Evolutionary conservation across 768 basidiomycete species (phyloP).

Genomic region (Heimioporus sp.): DNA sequence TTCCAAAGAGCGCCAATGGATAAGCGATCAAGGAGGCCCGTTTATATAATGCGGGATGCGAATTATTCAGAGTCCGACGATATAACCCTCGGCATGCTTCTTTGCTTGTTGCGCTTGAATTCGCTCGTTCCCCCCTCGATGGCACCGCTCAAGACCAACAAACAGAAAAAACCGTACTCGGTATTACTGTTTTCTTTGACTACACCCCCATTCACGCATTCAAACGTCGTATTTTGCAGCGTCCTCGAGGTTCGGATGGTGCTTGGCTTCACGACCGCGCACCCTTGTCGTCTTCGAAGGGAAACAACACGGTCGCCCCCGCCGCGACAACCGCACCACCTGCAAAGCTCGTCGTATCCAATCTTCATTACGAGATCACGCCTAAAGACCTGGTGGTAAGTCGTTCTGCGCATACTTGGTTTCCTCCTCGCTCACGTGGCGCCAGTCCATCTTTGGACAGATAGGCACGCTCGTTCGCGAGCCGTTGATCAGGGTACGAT

Average conservation of each 20-base stretch:
- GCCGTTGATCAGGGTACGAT: constrained; percentile 93
- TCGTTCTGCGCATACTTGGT: constrained; percentile 6
- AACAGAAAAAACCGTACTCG: constrained; percentile 43
- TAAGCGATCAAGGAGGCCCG: no score
- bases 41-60: background rate
- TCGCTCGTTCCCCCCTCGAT: constrained; percentile 8
- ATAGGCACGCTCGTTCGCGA: constrained; percentile 91
- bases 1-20: no score
- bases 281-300: constrained; percentile 37
- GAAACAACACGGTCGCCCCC: constrained; percentile 23
- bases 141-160: constrained; percentile 25
- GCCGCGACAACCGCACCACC: constrained; percentile 33
- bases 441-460: constrained; percentile 84
- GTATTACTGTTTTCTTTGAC: constrained; percentile 21
- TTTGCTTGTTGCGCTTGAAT: background rate
- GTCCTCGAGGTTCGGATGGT: constrained; percentile 58
- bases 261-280: constrained; percentile 80
- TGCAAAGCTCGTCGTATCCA: constrained; percentile 72
- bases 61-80: background rate
- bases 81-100: no score
- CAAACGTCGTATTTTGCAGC: constrained; percentile 35
- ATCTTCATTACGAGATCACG: constrained; percentile 90
- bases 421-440: constrained; percentile 3
- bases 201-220: background rate
- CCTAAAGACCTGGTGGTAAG: constrained; percentile 85